Conservation (phyloP, 352 stramenopile species). For the Phytophthora nicotianae region DNA sequence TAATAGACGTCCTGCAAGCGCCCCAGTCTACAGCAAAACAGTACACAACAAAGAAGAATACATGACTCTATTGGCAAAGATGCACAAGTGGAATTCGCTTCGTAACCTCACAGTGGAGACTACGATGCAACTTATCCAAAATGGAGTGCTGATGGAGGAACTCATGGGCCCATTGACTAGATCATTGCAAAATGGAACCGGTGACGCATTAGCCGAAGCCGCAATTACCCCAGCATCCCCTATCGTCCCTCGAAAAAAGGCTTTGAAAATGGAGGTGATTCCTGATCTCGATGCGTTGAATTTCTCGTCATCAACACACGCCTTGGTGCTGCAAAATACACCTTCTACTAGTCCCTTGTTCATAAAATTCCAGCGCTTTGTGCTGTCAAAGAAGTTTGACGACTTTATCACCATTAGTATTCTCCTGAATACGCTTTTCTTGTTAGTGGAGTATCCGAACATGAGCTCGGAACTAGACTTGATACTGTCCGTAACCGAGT, state of each 20-base stretch:
- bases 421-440: conserved; percentile 64
- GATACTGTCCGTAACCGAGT: conserved; percentile 63
- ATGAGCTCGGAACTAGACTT: conserved; percentile 46
- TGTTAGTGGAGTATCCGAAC: conserved; percentile 70
- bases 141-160: conserved; percentile 52
- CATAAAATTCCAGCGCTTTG: conserved; percentile 47
- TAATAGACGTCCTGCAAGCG: conserved; percentile 24
- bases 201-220: conserved; percentile 3
- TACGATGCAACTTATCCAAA: conserved; percentile 68
- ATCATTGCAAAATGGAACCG: conserved; percentile 15
- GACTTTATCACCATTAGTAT: conserved; percentile 76
- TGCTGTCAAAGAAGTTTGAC: conserved; percentile 78
- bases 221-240: neutral
- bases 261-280: conserved; percentile 27
- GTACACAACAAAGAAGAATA: conserved; percentile 31
- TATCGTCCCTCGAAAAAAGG: conserved; percentile 27
- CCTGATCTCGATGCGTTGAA: conserved; percentile 21
- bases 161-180: conserved; percentile 47
- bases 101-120: conserved; percentile 67
- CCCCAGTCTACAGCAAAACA: conserved; percentile 22
- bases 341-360: conserved; percentile 20
- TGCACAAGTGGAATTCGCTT: conserved; percentile 56
- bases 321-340: conserved; percentile 33
- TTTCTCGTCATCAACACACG: conserved; percentile 36
- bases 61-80: conserved; percentile 37